These are phyloP conservation scores for Sphagnum magellanicum DNA, from an alignment of 228 moss, liverwort and hornwort species.

Conservation along the genomic window DNA sequence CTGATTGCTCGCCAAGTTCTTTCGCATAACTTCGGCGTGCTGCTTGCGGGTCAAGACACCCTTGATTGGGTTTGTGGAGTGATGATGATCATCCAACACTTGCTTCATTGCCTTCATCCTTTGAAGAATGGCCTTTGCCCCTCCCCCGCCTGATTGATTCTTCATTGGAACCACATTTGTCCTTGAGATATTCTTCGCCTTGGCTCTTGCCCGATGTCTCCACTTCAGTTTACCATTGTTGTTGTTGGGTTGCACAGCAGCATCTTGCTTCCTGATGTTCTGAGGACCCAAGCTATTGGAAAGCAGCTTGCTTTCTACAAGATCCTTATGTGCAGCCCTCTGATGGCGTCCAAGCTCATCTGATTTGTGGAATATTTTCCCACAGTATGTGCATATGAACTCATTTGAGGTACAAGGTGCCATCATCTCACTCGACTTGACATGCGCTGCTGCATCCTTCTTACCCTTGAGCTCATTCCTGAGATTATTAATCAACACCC, in stretches of 20 bases:
- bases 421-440: neutral
- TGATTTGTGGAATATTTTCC: slow-evolving; percentile 45
- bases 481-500: slow-evolving; percentile 58
- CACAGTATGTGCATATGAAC: slow-evolving; percentile 51
- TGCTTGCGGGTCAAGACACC: no score
- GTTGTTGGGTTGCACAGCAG: slow-evolving; percentile 28
- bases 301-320: slow-evolving; percentile 4
- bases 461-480: slow-evolving; percentile 33
- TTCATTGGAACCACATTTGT: slow-evolving; percentile 15
- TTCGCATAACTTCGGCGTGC: neutral
- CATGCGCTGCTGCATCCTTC: neutral
- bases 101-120: slow-evolving; percentile 66
- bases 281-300: no score
- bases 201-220: slow-evolving; percentile 58
- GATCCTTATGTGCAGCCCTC: slow-evolving; percentile 53
- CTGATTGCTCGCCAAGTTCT: neutral
- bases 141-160: slow-evolving; percentile 43
- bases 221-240: slow-evolving; percentile 34
- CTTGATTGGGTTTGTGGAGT: slow-evolving; percentile 25
- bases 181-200: slow-evolving; percentile 35
- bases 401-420: slow-evolving; percentile 10
- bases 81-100: slow-evolving; percentile 46
- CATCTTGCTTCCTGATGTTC: neutral
- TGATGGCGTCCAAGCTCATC: slow-evolving; percentile 73
- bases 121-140: slow-evolving; percentile 61